phyloP scores from a whole-genome alignment of 371 early-diverging fungal genomes.

The Circinella minor region DNA sequence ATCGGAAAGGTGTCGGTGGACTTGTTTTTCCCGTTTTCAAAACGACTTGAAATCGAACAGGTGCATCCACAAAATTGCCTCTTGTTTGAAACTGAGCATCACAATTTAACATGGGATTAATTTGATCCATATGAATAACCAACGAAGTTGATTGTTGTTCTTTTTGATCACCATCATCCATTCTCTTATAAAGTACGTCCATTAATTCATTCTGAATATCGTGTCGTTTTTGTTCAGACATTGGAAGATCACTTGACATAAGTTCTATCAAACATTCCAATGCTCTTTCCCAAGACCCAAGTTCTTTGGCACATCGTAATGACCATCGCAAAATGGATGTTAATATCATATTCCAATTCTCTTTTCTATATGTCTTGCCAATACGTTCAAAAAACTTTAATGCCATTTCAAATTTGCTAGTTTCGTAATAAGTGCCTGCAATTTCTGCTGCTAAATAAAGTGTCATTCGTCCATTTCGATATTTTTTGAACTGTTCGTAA shows the following conservation, averaged over 20 bases:
- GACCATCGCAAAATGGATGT: conserved; percentile 71
- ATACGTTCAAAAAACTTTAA: conserved; percentile 89
- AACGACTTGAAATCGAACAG: conserved; percentile 39
- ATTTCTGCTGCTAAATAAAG: conserved; percentile 87
- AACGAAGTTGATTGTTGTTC: conserved; percentile 31
- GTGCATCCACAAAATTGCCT: conserved; percentile 38
- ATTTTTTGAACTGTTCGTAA: conserved; percentile 85
- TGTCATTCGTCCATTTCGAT: conserved; percentile 79
- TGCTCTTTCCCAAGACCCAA: conserved; percentile 65
- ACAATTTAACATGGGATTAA: conserved; percentile 66
- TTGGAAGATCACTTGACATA: conserved; percentile 51
- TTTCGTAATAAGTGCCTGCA: conserved; percentile 78
- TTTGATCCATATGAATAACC: conserved; percentile 70
- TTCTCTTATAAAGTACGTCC: conserved; percentile 26
- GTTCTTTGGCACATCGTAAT: conserved; percentile 73
- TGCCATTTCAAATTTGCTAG: conserved; percentile 85
- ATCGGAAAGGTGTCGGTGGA: conserved; percentile 47
- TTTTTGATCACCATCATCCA: neutral
- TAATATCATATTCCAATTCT: conserved; percentile 77
- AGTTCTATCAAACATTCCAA: conserved; percentile 79
- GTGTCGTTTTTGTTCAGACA: conserved; percentile 45
- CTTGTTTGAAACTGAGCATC: conserved; percentile 51
- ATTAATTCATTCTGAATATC: conserved; percentile 55
- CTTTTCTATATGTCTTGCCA: conserved; percentile 87
- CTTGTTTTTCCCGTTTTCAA: conserved; percentile 35